These are phyloP conservation scores for Trametes punicea DNA, from an alignment of 768 basidiomycete species.

Conservation along the genomic window DNA sequence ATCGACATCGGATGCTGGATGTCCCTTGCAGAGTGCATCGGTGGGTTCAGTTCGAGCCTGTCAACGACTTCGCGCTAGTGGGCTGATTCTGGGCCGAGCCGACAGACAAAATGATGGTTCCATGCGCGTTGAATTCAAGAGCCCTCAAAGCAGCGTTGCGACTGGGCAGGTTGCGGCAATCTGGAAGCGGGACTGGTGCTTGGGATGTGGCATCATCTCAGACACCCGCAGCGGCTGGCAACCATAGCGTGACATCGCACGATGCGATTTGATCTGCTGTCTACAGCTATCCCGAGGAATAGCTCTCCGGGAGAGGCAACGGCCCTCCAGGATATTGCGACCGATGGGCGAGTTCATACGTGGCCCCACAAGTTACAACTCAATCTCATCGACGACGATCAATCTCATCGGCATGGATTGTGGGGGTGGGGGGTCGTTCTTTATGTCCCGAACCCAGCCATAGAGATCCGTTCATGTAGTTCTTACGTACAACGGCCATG, in stretches of 20 bases:
- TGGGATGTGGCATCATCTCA: conserved; percentile 76
- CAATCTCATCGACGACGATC: conserved; percentile 21
- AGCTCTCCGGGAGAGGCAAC: no score
- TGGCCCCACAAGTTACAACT: conserved; percentile 20
- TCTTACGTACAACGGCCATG: conserved; percentile 15
- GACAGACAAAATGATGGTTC: conserved; percentile 25
- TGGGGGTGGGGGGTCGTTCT: conserved; percentile 10
- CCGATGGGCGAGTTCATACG: conserved; percentile 3
- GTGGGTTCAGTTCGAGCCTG: conserved; percentile 31
- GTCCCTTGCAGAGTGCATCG: conserved; percentile 50
- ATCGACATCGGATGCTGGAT: conserved; percentile 66
- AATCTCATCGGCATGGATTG: conserved; percentile 17
- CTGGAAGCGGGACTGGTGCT: conserved; percentile 73
- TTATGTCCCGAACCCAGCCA: conserved; percentile 2
- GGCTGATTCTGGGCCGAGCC: no score
- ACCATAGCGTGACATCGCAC: background rate
- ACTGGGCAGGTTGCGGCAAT: conserved; percentile 79
- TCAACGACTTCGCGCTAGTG: background rate
- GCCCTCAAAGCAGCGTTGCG: conserved; percentile 64
- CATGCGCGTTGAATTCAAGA: conserved; percentile 49
- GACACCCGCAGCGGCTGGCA: background rate
- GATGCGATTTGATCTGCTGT: background rate
- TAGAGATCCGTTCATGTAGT: conserved; percentile 18
- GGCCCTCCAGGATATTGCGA: background rate
- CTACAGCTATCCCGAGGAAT: no score